Evolutionary conservation across 805 yeast genomes (phyloP).

Genomic region (Candida adriatica): DNA sequence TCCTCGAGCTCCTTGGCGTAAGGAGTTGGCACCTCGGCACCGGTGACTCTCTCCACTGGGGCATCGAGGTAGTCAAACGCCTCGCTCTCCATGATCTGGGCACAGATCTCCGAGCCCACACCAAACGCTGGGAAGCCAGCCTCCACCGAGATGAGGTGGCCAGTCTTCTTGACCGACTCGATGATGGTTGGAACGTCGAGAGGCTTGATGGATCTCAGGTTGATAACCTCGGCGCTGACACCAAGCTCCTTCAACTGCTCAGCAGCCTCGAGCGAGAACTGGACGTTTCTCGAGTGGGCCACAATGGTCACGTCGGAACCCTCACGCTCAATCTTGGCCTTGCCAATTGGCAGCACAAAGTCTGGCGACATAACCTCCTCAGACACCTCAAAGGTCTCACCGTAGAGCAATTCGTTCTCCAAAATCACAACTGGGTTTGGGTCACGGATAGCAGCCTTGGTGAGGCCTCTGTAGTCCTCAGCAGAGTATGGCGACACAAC

Average conservation of each 20-base stretch:
- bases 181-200: constrained; percentile 83
- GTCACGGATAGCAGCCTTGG: constrained; percentile 96
- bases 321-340: constrained; percentile 90
- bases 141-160: constrained; percentile 93
- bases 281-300: constrained; percentile 88
- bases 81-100: constrained; percentile 96
- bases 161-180: constrained; percentile 90
- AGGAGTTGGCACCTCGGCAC: constrained; percentile 99
- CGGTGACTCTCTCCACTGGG: constrained; percentile 97
- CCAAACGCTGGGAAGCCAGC: constrained; percentile 98
- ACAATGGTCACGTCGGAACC: constrained; percentile 89
- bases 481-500: constrained; percentile 93
- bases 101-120: constrained; percentile 97
- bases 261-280: constrained; percentile 85
- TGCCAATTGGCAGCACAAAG: constrained; percentile 86
- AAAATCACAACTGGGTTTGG: constrained; percentile 96
- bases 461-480: constrained; percentile 91
- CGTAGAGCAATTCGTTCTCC: constrained; percentile 93
- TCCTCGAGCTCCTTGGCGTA: constrained; percentile 94
- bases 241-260: constrained; percentile 77
- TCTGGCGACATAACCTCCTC: constrained; percentile 88
- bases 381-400: constrained; percentile 82
- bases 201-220: constrained; percentile 96
- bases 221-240: constrained; percentile 87
- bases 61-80: constrained; percentile 98